A percentile compares a stretch with the other conserved stretches of the same genome.
Conservation (phyloP, 768 basidiomycete species). For the Tricholoma furcatifolium region DNA sequence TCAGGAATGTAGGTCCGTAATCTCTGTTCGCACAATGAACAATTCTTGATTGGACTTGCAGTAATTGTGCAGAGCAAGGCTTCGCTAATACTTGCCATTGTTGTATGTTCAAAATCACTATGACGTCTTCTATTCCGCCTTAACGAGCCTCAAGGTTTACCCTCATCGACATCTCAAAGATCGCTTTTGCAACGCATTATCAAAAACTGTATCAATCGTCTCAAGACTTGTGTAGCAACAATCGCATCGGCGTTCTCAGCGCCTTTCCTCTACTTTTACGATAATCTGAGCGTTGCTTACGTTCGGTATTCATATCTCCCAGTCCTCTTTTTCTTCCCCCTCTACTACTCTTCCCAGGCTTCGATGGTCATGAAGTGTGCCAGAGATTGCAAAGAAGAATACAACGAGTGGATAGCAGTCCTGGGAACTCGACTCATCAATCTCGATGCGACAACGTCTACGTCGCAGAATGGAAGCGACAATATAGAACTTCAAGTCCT, state of each 20-base stretch:
- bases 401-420: slow-evolving; percentile 12
- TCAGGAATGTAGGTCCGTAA: slow-evolving; percentile 14
- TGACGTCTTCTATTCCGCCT: background rate
- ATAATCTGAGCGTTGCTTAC: background rate
- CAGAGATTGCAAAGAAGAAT: slow-evolving; percentile 11
- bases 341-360: slow-evolving; percentile 14
- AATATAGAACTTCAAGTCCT: slow-evolving; percentile 1
- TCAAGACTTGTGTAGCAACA: background rate
- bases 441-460: background rate
- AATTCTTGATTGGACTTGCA: background rate
- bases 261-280: background rate
- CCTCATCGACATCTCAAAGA: background rate
- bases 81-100: background rate
- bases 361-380: slow-evolving; percentile 4
- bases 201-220: background rate
- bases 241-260: background rate
- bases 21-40: background rate
- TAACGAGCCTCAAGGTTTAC: background rate
- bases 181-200: background rate
- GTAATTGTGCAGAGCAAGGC: slow-evolving; percentile 14
- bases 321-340: slow-evolving; percentile 6
- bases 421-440: slow-evolving; percentile 3
- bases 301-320: slow-evolving; percentile 8
- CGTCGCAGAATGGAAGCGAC: background rate
- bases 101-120: background rate